Conservation (phyloP, 768 basidiomycete genomes). For the Sarcomyxa edulis region DNA sequence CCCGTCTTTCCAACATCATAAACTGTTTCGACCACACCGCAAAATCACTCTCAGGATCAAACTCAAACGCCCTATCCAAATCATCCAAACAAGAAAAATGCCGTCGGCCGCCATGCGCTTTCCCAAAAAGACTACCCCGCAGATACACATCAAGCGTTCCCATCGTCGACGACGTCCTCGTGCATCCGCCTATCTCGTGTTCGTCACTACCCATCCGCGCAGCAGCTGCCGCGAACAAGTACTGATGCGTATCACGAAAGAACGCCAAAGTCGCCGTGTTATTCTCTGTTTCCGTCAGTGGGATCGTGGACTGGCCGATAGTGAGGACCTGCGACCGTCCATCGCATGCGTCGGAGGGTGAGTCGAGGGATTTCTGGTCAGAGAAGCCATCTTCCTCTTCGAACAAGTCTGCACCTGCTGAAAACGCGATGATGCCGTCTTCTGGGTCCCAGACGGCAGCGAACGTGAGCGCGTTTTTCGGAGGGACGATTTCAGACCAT, state of each 20-base stretch:
- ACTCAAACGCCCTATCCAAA: conserved; percentile 14
- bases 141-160: conserved; percentile 31
- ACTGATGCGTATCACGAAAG: conserved; percentile 20
- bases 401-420: conserved; percentile 42
- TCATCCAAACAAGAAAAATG: conserved; percentile 23
- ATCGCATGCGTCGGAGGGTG: conserved; percentile 21
- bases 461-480: conserved; percentile 51
- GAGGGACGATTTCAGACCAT: conserved; percentile 56
- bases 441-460: conserved; percentile 57
- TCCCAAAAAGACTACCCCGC: conserved; percentile 21
- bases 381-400: too few relatives aligned
- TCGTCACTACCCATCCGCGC: too few relatives aligned
- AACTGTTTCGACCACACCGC: conserved; percentile 8
- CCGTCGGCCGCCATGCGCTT: conserved; percentile 20
- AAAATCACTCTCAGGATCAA: conserved; percentile 17
- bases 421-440: conserved; percentile 54
- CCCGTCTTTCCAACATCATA: too few relatives aligned
- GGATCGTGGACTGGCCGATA: conserved; percentile 13
- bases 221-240: too few relatives aligned
- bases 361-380: conserved; percentile 9
- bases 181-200: conserved; percentile 7
- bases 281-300: conserved; percentile 21
- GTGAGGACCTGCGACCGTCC: conserved; percentile 14
- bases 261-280: conserved; percentile 17
- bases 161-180: conserved; percentile 33